These are phyloP conservation scores for Murraya paniculata DNA, from an alignment of 345 rosid species.

Conservation along the genomic window DNA sequence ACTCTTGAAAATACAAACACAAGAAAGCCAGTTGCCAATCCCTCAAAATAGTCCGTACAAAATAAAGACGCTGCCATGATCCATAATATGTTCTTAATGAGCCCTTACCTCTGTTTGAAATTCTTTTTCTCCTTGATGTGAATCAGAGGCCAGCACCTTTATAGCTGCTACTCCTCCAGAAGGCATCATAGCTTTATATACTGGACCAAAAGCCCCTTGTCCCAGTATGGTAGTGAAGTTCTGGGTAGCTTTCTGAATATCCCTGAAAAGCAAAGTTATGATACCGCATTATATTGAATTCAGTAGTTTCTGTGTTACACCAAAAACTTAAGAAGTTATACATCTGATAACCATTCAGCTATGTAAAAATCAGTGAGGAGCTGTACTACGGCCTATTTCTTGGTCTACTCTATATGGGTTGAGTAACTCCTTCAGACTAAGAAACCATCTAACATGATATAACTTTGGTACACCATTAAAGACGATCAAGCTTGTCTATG, in stretches of 20 bases:
- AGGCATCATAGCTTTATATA: conserved; percentile 74
- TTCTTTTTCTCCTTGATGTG: conserved; percentile 91
- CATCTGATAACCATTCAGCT: neutral
- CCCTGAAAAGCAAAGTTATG: conserved; percentile 45
- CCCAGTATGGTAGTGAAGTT: conserved; percentile 80
- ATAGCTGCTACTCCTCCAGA: conserved; percentile 69
- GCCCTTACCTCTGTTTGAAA: conserved; percentile 83
- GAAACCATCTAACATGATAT: neutral
- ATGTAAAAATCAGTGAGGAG: neutral
- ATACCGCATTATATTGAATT: neutral
- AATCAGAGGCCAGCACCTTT: conserved; percentile 88
- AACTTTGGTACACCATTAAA: neutral
- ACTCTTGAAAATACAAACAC: neutral
- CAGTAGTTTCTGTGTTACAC: neutral
- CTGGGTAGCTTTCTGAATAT: conserved; percentile 88
- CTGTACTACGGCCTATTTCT: neutral
- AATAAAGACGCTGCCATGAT: neutral
- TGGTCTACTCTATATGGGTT: neutral
- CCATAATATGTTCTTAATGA: neutral
- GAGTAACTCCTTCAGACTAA: neutral
- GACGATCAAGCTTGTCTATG: conserved; percentile 1
- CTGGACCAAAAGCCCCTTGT: conserved; percentile 96
- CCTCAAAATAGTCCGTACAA: neutral
- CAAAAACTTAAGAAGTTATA: neutral
- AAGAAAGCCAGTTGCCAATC: neutral